These are phyloP conservation scores for Filosporella fistucella DNA, from an alignment of 495 filamentous ascomycete genomes.

Conservation along the genomic window DNA sequence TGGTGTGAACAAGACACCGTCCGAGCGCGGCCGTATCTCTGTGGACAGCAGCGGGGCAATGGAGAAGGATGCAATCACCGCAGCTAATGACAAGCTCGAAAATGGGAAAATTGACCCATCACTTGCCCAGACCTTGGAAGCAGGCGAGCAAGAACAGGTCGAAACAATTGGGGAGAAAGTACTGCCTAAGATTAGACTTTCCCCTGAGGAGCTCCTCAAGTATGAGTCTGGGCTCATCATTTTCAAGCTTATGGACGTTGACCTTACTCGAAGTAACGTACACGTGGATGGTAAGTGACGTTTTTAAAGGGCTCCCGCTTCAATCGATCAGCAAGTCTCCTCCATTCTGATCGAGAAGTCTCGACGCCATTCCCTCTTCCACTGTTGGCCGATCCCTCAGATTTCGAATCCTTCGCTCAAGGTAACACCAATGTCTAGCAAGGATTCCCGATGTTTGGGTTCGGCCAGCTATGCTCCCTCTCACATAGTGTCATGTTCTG, in stretches of 20 bases:
- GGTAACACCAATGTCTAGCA: too few relatives aligned
- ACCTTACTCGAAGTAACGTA: conserved; percentile 69
- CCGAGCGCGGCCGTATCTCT: conserved; percentile 19
- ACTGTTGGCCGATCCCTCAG: too few relatives aligned
- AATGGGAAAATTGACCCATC: conserved; percentile 24
- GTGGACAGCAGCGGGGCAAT: conserved; percentile 4
- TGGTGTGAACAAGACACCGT: conserved; percentile 17
- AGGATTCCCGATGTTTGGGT: too few relatives aligned
- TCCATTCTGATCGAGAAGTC: too few relatives aligned
- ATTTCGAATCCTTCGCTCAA: too few relatives aligned
- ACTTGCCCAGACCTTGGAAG: conserved; percentile 35
- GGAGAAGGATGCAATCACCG: conserved; percentile 13
- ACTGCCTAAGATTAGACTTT: conserved; percentile 72
- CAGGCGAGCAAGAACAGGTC: conserved; percentile 51
- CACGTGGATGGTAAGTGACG: too few relatives aligned
- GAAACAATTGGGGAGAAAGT: conserved; percentile 44
- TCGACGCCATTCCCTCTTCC: too few relatives aligned
- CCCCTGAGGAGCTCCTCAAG: conserved; percentile 70
- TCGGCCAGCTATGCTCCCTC: too few relatives aligned
- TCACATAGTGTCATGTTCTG: too few relatives aligned
- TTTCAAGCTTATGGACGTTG: conserved; percentile 87
- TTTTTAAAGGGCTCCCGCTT: too few relatives aligned
- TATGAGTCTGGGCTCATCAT: conserved; percentile 91
- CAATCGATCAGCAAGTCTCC: too few relatives aligned
- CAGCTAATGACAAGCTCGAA: conserved; percentile 11